Evolutionary conservation across 495 filamentous ascomycete species (phyloP).

Genomic region (Aspergillus indologenus): DNA sequence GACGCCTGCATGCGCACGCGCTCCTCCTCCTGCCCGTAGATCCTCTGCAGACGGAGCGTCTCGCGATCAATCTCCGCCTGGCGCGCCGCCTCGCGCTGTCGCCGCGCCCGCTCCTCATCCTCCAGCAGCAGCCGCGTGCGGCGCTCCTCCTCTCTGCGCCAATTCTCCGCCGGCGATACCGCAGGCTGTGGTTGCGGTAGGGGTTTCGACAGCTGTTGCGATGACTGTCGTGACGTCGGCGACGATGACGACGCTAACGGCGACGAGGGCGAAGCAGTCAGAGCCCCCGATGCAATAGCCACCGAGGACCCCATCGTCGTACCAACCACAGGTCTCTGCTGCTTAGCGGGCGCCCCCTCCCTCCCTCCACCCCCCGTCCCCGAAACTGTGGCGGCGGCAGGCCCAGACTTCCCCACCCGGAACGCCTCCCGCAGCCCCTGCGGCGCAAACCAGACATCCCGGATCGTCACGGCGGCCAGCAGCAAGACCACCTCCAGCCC

Average conservation of each 20-base stretch:
- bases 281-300: neutral
- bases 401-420: constrained; percentile 50
- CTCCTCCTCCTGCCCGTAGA: constrained; percentile 62
- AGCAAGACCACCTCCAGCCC: constrained; percentile 86
- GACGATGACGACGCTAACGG: neutral
- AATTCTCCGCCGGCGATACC: constrained; percentile 17
- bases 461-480: constrained; percentile 78
- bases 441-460: constrained; percentile 74
- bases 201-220: too few species aligned
- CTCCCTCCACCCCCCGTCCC: neutral
- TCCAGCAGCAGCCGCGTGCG: constrained; percentile 74
- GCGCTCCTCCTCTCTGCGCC: constrained; percentile 55
- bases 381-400: too few species aligned
- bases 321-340: neutral
- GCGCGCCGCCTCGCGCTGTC: constrained; percentile 63
- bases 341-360: neutral
- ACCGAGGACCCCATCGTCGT: too few species aligned
- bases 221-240: neutral
- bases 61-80: constrained; percentile 78
- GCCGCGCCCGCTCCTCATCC: constrained; percentile 67
- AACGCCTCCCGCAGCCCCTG: constrained; percentile 61
- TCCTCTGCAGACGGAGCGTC: constrained; percentile 71
- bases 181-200: constrained; percentile 2
- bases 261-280: neutral
- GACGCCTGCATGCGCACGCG: constrained; percentile 33